Evolutionary conservation across 257 asterid genomes (phyloP).

Genomic region (Solanum bulbocastanum): DNA sequence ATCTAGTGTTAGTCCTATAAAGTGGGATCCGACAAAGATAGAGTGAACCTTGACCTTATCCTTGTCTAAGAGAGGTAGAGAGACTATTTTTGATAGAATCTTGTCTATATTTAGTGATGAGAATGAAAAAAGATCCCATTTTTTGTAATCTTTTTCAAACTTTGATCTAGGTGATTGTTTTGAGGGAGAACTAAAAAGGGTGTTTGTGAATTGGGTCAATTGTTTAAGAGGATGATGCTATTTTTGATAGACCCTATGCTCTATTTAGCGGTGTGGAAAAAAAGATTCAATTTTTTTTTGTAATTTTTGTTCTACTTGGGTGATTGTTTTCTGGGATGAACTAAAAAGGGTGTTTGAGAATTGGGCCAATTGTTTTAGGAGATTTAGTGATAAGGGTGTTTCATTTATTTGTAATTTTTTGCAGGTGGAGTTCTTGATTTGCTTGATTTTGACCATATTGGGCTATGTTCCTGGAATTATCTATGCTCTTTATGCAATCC

Average conservation of each 20-base stretch:
- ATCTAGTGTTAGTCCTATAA: background rate
- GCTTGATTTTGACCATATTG: slow-evolving; percentile 27
- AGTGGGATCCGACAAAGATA: background rate
- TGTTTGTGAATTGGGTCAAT: background rate
- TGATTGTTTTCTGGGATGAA: background rate
- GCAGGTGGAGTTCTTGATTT: slow-evolving; percentile 55
- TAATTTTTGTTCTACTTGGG: background rate
- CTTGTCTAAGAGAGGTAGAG: background rate
- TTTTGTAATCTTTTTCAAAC: background rate
- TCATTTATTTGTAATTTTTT: background rate
- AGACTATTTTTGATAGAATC: background rate
- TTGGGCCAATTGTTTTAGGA: background rate
- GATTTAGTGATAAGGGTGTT: background rate
- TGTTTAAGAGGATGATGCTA: background rate
- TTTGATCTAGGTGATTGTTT: background rate
- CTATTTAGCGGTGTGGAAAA: background rate
- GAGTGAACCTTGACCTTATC: background rate
- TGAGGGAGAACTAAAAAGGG: background rate
- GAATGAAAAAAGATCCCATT: background rate
- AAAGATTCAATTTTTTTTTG: background rate
- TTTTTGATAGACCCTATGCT: rapidly evolving
- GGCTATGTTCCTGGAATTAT: slow-evolving; percentile 59
- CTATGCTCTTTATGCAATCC: slow-evolving; percentile 48
- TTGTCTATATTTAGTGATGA: background rate
- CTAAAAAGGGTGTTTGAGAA: background rate